Evolutionary conservation across 164 flowering plant genomes (phyloP).

Genomic region (Dillenia suffruticosa): DNA sequence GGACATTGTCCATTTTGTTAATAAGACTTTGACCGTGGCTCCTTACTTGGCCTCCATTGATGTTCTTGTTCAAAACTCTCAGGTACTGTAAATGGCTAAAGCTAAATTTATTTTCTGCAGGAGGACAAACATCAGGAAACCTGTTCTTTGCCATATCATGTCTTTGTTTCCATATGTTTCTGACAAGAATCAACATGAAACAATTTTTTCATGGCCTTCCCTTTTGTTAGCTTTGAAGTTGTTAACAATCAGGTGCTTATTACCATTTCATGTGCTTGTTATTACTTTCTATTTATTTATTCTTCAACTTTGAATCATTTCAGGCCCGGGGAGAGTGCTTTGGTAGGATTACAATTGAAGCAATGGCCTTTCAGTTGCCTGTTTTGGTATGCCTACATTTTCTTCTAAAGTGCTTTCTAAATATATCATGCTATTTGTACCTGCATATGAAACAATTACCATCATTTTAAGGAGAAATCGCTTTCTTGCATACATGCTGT

Average conservation of each 20-base stretch:
- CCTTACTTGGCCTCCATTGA: constrained; percentile 92
- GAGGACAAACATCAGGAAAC: no score
- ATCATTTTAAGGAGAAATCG: no score
- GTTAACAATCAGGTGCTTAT: background rate
- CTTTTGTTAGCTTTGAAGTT: background rate
- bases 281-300: background rate
- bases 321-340: constrained; percentile 98
- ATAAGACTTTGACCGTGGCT: constrained; percentile 88
- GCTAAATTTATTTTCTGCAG: no score
- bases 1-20: constrained; percentile 80
- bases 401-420: background rate
- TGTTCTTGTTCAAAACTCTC: constrained; percentile 97
- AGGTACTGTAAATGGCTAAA: constrained; percentile 35
- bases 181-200: background rate
- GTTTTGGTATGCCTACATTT: constrained; percentile 53
- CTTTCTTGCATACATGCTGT: no score
- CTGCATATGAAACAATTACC: no score
- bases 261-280: background rate
- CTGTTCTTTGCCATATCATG: background rate
- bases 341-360: constrained; percentile 99
- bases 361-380: constrained; percentile 97
- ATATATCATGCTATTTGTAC: background rate
- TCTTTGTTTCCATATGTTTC: background rate
- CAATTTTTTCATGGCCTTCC: background rate
- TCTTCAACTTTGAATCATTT: background rate